phyloP scores from a whole-genome alignment of 495 filamentous ascomycete genomes.

The Filosporella fistucella region DNA sequence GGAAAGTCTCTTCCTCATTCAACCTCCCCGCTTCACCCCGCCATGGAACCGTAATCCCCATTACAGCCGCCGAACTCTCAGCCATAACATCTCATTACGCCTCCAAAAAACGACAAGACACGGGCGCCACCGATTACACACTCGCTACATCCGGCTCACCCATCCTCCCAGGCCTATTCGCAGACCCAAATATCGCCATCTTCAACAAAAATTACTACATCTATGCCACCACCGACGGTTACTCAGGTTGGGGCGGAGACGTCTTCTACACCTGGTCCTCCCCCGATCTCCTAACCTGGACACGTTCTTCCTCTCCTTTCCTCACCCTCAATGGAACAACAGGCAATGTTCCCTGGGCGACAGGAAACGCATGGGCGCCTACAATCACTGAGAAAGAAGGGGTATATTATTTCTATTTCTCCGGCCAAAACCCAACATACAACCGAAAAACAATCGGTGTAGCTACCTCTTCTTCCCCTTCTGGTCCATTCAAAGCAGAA shows the following conservation, averaged over 20 bases:
- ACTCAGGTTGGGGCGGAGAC: background rate
- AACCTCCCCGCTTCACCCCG: background rate
- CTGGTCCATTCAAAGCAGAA: background rate
- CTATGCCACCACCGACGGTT: slow-evolving; percentile 1
- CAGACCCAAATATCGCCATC: background rate
- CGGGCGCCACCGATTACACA: too few relatives aligned
- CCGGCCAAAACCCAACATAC: background rate
- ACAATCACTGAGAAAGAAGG: background rate
- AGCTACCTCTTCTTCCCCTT: background rate
- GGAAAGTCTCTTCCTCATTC: background rate
- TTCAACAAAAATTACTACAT: background rate
- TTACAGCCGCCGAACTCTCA: background rate
- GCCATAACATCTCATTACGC: background rate
- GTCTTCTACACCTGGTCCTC: background rate
- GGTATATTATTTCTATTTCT: background rate
- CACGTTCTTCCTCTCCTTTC: background rate
- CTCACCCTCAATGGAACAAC: background rate
- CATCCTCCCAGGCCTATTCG: background rate
- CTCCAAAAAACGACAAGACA: background rate
- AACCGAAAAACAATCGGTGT: background rate
- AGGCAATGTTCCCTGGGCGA: background rate
- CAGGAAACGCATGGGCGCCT: background rate
- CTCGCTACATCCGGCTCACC: background rate
- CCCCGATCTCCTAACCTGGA: background rate
- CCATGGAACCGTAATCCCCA: background rate